phyloP scores from a whole-genome alignment of 2,329 filamentous ascomycete species.

The Penicillium sp. region DNA sequence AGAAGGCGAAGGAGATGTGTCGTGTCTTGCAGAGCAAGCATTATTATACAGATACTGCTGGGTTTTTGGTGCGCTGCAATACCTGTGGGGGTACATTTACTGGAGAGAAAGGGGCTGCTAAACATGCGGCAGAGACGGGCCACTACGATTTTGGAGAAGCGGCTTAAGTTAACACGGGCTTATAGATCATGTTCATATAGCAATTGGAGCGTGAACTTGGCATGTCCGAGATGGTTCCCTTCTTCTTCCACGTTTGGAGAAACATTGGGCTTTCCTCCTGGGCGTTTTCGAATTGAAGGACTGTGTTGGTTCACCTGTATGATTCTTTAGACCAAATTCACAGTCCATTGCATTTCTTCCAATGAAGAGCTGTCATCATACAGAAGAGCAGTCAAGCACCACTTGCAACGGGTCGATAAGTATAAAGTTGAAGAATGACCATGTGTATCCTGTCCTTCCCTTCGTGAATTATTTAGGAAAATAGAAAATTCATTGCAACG shows the following conservation, averaged over 20 bases:
- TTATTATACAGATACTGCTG: constrained; percentile 87
- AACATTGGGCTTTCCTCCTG: too few species aligned
- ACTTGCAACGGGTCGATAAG: too few species aligned
- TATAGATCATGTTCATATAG: background rate
- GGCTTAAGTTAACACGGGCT: constrained; percentile 19
- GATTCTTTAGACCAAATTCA: too few species aligned
- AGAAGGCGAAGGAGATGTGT: constrained; percentile 66
- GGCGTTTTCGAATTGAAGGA: too few species aligned
- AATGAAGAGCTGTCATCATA: too few species aligned
- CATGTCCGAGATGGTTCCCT: background rate
- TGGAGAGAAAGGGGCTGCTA: constrained; percentile 50
- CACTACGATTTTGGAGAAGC: constrained; percentile 55
- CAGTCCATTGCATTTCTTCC: too few species aligned
- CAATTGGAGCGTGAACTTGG: background rate
- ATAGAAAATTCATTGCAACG: too few species aligned
- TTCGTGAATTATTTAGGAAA: too few species aligned
- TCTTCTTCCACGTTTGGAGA: background rate
- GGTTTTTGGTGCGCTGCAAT: constrained; percentile 77
- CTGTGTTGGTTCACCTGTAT: too few species aligned
- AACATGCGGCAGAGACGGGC: constrained; percentile 51
- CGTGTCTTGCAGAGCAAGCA: constrained; percentile 68
- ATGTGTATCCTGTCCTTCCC: too few species aligned
- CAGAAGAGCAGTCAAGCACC: too few species aligned
- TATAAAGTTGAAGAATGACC: too few species aligned
- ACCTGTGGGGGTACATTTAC: constrained; percentile 49